A percentile compares a stretch with the other conserved stretches of the same genome.
phyloP scores from a whole-genome alignment of 345 rosid species.

The Cochlearia excelsa region DNA sequence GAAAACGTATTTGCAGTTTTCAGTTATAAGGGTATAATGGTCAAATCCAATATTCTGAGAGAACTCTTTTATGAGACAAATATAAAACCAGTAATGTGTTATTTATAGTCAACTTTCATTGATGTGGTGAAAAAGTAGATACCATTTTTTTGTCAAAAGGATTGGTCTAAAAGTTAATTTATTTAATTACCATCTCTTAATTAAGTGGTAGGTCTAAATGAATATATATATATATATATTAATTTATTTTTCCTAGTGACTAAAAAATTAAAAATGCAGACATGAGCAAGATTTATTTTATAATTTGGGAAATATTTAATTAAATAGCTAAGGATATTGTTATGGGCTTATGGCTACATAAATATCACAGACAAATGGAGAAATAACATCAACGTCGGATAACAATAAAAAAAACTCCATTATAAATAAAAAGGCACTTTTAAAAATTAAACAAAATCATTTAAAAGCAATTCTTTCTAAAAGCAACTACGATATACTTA shows the following conservation, averaged over 20 bases:
- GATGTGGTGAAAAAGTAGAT: conserved; percentile 10
- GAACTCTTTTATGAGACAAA: conserved; percentile 20
- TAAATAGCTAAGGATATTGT: too few species aligned
- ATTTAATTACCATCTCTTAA: background rate
- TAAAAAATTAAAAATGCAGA: too few species aligned
- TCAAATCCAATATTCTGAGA: background rate
- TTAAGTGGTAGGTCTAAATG: background rate
- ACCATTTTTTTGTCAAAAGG: background rate
- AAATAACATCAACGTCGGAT: too few species aligned
- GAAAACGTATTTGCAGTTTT: conserved; percentile 33
- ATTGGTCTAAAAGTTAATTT: too few species aligned
- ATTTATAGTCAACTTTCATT: conserved; percentile 33
- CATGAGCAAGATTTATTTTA: too few species aligned
- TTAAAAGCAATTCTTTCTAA: background rate
- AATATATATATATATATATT: too few species aligned
- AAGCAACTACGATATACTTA: background rate
- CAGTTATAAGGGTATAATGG: conserved; percentile 27
- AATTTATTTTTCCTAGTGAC: too few species aligned
- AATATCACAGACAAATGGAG: too few species aligned
- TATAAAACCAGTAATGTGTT: conserved; percentile 14
- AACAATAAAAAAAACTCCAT: too few species aligned
- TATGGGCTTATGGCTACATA: too few species aligned
- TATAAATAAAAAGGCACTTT: background rate
- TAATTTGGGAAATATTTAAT: too few species aligned
- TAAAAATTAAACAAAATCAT: too few species aligned